Conservation (phyloP, 345 rosid genomes). For the Ceriops zippeliana region DNA sequence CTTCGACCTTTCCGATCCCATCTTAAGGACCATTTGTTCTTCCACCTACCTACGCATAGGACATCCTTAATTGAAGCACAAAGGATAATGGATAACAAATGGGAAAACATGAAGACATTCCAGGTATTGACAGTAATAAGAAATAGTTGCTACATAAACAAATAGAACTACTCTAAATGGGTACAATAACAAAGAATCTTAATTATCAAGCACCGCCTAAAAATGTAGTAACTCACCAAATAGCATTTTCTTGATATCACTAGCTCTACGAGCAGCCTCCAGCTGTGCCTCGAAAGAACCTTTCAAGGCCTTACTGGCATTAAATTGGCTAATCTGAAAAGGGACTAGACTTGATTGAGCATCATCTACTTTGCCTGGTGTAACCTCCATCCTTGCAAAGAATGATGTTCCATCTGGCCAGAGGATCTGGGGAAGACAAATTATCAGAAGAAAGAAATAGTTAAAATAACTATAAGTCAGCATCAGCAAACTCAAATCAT, state of each 20-base stretch:
- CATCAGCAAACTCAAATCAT: background rate
- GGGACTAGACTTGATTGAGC: conserved; percentile 31
- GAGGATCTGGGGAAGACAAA: conserved; percentile 45
- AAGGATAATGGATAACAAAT: background rate
- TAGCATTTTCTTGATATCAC: conserved; percentile 71
- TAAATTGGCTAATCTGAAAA: conserved; percentile 46
- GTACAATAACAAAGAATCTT: no score
- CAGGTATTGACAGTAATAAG: no score
- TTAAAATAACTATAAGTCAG: background rate
- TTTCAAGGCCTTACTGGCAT: conserved; percentile 50
- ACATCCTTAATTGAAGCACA: no score
- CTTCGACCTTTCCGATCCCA: background rate
- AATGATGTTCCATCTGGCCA: conserved; percentile 86
- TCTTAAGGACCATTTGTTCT: background rate
- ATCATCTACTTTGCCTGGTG: conserved; percentile 32
- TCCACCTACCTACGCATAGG: background rate
- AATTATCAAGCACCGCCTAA: background rate
- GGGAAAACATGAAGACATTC: background rate
- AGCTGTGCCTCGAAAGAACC: conserved; percentile 73
- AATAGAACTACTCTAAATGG: no score
- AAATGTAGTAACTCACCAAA: conserved; percentile 51
- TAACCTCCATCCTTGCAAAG: conserved; percentile 51
- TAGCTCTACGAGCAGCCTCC: conserved; percentile 88
- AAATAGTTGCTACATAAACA: no score
- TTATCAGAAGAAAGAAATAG: conserved; percentile 15